Percentiles rank a stretch among this genome's conserved stretches.
Evolutionary conservation across 2,329 filamentous ascomycete species (phyloP).

Genomic region (Claviceps sp.): DNA sequence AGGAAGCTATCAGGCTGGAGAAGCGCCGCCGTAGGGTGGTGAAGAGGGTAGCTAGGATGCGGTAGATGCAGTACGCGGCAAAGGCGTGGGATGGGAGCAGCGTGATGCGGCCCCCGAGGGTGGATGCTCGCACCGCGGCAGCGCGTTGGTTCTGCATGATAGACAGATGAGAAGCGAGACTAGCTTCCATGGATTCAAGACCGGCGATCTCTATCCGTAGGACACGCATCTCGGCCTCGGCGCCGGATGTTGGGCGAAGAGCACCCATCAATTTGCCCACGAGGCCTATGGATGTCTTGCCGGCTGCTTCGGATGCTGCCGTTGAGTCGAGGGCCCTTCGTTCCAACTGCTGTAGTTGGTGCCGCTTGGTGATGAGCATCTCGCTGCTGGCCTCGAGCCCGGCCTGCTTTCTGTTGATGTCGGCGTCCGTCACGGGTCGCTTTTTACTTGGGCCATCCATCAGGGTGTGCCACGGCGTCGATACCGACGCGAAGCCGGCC

Average conservation of each 20-base stretch:
- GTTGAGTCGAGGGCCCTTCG: constrained; percentile 32
- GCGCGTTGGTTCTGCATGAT: constrained; percentile 49
- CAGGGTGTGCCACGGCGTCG: constrained; percentile 75
- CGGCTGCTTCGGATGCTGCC: constrained; percentile 28
- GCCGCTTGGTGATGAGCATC: constrained; percentile 63
- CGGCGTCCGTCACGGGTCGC: constrained; percentile 55
- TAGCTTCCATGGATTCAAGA: constrained; percentile 65
- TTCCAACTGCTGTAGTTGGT: constrained; percentile 56
- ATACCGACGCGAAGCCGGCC: constrained; percentile 83
- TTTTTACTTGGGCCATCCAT: constrained; percentile 40
- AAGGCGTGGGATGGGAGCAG: constrained; percentile 54
- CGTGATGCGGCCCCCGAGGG: constrained; percentile 50
- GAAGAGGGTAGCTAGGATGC: constrained; percentile 58
- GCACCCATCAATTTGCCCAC: constrained; percentile 62
- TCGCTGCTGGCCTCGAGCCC: constrained; percentile 68
- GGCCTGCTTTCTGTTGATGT: constrained; percentile 63
- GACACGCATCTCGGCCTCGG: constrained; percentile 43
- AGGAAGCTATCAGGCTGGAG: constrained; percentile 12
- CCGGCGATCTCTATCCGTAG: constrained; percentile 67
- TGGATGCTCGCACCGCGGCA: constrained; percentile 53
- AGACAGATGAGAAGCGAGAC: constrained; percentile 51
- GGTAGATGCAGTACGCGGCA: constrained; percentile 72
- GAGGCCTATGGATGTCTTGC: constrained; percentile 33
- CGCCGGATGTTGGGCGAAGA: constrained; percentile 50
- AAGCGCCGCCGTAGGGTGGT: constrained; percentile 49